phyloP scores from a whole-genome alignment of 2,329 filamentous ascomycete genomes.

The Graphiopsis chlorocephala region DNA sequence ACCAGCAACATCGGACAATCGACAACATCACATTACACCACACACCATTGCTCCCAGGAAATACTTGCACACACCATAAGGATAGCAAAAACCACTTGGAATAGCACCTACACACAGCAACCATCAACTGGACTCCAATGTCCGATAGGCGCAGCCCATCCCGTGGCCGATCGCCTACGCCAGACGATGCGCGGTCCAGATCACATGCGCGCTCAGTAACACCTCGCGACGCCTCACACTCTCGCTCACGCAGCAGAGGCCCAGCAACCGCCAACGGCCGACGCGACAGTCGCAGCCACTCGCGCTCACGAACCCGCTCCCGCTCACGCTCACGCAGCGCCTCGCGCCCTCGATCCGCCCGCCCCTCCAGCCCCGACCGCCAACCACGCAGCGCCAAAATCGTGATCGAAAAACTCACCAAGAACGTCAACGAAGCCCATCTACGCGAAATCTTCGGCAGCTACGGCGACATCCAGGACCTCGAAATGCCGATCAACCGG shows the following conservation, averaged over 20 bases:
- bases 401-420: conserved; percentile 91
- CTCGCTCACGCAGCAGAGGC: conserved; percentile 31
- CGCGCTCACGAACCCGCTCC: conserved; percentile 8
- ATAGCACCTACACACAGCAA: background rate
- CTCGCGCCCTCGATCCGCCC: conserved; percentile 12
- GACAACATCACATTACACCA: background rate
- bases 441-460: conserved; percentile 86
- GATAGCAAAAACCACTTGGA: background rate
- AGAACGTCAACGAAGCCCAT: conserved; percentile 87
- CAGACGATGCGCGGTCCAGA: conserved; percentile 24
- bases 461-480: conserved; percentile 80
- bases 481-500: conserved; percentile 87
- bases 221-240: conserved; percentile 34
- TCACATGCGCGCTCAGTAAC: conserved; percentile 35
- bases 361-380: conserved; percentile 14
- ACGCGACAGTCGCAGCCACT: conserved; percentile 25
- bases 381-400: conserved; percentile 58
- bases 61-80: background rate
- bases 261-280: conserved; percentile 37
- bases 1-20: background rate
- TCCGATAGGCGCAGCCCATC: conserved; percentile 36
- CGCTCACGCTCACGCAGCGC: conserved; percentile 19
- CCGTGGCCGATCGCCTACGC: conserved; percentile 40
- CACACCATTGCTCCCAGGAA: background rate
- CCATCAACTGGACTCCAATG: background rate